phyloP scores from a whole-genome alignment of 441 rosid species.

The Pelargonium fulgidum region DNA sequence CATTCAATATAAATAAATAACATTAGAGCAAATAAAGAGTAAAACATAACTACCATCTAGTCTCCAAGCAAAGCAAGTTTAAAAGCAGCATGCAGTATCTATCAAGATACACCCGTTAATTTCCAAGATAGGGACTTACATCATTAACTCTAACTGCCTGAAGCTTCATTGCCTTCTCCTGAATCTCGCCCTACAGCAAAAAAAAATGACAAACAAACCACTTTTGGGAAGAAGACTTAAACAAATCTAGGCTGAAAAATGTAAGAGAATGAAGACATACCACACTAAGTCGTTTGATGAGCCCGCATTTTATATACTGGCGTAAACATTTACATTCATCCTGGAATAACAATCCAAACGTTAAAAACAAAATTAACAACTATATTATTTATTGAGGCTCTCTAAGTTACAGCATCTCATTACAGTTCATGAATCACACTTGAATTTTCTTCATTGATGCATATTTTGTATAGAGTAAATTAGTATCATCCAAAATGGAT shows the following conservation, averaged over 20 bases:
- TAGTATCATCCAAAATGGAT: too few relatives aligned
- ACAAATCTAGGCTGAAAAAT: conserved; percentile 14
- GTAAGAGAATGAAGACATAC: conserved; percentile 38
- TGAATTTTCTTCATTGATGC: background rate
- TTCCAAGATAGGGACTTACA: conserved; percentile 42
- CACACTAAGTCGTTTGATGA: conserved; percentile 61
- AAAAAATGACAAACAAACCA: background rate
- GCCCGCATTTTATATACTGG: conserved; percentile 70
- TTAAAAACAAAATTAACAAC: conserved; percentile 18
- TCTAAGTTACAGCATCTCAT: background rate
- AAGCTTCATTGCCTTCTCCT: conserved; percentile 58
- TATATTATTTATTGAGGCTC: background rate
- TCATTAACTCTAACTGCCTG: conserved; percentile 60
- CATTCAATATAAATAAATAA: conserved; percentile 7
- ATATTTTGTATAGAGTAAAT: background rate
- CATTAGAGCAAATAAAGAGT: background rate
- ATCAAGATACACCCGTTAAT: conserved; percentile 5
- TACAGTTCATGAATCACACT: conserved; percentile 6
- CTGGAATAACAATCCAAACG: conserved; percentile 40
- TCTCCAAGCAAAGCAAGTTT: conserved; percentile 1
- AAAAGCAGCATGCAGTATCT: background rate
- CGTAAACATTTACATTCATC: conserved; percentile 75
- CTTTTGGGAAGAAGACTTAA: conserved; percentile 20
- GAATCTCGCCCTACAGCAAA: conserved; percentile 69
- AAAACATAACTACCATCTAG: background rate